Base-by-base conservation (phyloP, 2,329 filamentous ascomycete species). In the Pseudocercospora fijiensis region DNA sequence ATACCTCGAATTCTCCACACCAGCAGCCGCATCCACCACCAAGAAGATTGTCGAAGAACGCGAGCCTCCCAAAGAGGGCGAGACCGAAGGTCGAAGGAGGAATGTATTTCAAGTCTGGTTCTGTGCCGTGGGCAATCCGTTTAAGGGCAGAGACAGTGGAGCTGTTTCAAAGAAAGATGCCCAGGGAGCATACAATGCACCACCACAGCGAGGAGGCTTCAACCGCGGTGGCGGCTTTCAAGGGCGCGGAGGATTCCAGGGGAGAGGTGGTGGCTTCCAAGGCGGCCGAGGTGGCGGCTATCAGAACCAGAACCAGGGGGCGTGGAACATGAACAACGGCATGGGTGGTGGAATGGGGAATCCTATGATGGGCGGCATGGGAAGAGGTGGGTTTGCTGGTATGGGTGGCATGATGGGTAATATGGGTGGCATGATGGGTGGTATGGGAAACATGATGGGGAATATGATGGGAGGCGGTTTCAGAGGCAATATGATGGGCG, bases 1-100 rank as follows among this genome's bases (percentile, higher is more conserved):
- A 4, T 98, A 93, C 73, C 81, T 98, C 52, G 91, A 97, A 72
- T 92, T 98, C 72, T 84, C 85, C 26, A 89, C 91, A 0, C 87
- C 90, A 55, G 91, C 96, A 78, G 92, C 92, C 13, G 89, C 95
- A 1, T 93, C 92, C 0, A 91, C 92, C 0, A 85, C 88, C 6
- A 98, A 97, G 78, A 90, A 89, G 71, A 85, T 87, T 70, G 88
- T 98, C 63, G 92, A 96, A 67, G 61, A 66, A 20, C 62, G 41
- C 28, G 70, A 71, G 20, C 64, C 65, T 3, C 58, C 62, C 16
- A 66, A 56, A 2, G 68, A 65, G 22, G 64, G 68, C n/a, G 61
- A 62, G 10, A 67, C 57, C 51, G 63, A 59, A 1, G 67, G 64
- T 16, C 65, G 66, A 64, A 67, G 63, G 22, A 30, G 67, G 65